Conservation (phyloP, 2,329 filamentous ascomycete genomes). For the Fusarium sp. region DNA sequence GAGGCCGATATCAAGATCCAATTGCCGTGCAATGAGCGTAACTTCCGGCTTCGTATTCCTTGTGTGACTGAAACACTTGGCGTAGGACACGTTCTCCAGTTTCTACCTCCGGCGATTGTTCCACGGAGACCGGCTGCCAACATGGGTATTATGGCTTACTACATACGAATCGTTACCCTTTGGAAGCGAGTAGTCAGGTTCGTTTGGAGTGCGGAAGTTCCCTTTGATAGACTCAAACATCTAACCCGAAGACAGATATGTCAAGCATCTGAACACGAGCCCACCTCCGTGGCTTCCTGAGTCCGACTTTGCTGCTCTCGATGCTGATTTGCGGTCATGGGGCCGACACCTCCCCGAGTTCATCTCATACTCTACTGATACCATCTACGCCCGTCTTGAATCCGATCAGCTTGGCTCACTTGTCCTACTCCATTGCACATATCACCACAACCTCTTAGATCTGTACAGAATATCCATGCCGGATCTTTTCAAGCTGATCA, state of each 20-base stretch:
- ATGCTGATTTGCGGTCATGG: slow-evolving; percentile 58
- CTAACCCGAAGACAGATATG: slow-evolving; percentile 52
- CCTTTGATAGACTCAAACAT: background rate
- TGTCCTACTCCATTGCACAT: slow-evolving; percentile 61
- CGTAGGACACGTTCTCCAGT: slow-evolving; percentile 57
- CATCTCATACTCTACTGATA: slow-evolving; percentile 59
- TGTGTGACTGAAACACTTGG: slow-evolving; percentile 58
- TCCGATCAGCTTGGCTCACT: slow-evolving; percentile 62
- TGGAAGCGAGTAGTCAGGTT: slow-evolving; percentile 58
- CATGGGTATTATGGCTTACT: slow-evolving; percentile 61
- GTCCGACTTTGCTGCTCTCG: slow-evolving; percentile 58
- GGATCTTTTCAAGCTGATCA: slow-evolving; percentile 58
- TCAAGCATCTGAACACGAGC: slow-evolving; percentile 57
- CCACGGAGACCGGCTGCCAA: slow-evolving; percentile 57
- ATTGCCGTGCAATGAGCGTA: slow-evolving; percentile 57
- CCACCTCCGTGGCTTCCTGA: slow-evolving; percentile 59
- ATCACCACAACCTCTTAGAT: slow-evolving; percentile 61
- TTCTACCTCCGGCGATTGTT: slow-evolving; percentile 56
- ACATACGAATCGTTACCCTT: slow-evolving; percentile 57
- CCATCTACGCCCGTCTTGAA: slow-evolving; percentile 61
- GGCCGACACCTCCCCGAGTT: slow-evolving; percentile 59
- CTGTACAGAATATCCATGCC: slow-evolving; percentile 63
- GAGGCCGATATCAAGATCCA: slow-evolving; percentile 59
- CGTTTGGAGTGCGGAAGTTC: slow-evolving; percentile 27
- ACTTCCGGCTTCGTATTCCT: slow-evolving; percentile 58